Evolutionary conservation across 768 basidiomycete species (phyloP).

Genomic region (Dentipellis fragilis): DNA sequence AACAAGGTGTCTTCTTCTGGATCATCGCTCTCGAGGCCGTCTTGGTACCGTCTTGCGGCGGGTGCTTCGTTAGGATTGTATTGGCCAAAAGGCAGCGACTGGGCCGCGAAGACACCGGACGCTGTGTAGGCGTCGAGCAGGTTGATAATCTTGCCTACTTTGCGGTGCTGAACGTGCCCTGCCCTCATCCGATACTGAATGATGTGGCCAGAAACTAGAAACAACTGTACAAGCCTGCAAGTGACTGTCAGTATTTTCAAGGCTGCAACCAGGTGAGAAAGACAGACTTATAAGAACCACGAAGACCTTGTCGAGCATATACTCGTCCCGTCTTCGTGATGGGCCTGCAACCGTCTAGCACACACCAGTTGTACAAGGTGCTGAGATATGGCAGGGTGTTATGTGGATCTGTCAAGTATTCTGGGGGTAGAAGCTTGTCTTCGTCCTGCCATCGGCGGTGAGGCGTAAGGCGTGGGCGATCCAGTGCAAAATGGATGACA

Average conservation of each 20-base stretch:
- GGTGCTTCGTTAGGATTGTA: conserved; percentile 41
- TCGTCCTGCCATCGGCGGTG: conserved; percentile 32
- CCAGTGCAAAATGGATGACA: conserved; percentile 41
- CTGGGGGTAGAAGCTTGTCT: conserved; percentile 34
- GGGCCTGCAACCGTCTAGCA: conserved; percentile 67
- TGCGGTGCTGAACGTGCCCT: conserved; percentile 44
- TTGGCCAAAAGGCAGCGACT: conserved; percentile 53
- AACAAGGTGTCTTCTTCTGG: conserved; percentile 83
- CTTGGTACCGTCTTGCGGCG: conserved; percentile 70
- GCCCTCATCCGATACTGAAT: conserved; percentile 61
- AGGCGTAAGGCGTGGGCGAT: conserved; percentile 52
- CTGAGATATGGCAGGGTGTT: conserved; percentile 47
- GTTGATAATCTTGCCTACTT: conserved; percentile 43
- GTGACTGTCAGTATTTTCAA: not conserved
- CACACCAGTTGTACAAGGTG: conserved; percentile 80
- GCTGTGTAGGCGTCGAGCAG: conserved; percentile 72
- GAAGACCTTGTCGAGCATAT: conserved; percentile 59
- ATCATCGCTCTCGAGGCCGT: conserved; percentile 85
- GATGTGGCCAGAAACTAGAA: conserved; percentile 68
- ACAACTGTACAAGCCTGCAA: conserved; percentile 59
- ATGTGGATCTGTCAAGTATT: conserved; percentile 38
- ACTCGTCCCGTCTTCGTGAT: conserved; percentile 66
- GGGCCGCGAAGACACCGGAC: conserved; percentile 78
- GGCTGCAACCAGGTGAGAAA: not conserved
- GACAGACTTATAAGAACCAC: conserved; percentile 72